Evolutionary conservation across 2,329 filamentous ascomycete genomes (phyloP).

Genomic region (Clarireedia homoeocarpa): DNA sequence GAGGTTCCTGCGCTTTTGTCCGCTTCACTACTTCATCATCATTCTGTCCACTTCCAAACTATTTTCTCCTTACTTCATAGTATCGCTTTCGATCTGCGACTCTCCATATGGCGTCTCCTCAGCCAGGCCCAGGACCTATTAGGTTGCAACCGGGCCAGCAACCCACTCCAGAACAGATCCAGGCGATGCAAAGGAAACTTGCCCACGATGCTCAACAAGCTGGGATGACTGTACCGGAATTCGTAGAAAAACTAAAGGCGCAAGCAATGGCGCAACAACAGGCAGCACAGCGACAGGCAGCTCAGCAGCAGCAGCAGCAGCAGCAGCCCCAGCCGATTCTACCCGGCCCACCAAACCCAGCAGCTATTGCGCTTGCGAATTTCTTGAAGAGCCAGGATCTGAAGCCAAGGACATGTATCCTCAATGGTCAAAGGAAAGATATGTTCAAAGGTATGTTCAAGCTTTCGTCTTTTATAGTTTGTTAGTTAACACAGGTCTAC

Average conservation of each 20-base stretch:
- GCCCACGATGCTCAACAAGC: constrained; percentile 75
- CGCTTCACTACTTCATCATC: not conserved
- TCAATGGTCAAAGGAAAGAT: constrained; percentile 94
- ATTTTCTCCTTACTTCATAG: not conserved
- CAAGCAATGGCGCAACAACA: constrained; percentile 41
- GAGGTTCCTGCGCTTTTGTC: not conserved
- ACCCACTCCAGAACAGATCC: constrained; percentile 78
- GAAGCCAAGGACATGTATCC: constrained; percentile 83
- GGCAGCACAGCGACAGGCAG: constrained; percentile 39
- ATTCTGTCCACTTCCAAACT: not conserved
- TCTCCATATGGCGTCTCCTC: not conserved
- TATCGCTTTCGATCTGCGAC: not conserved
- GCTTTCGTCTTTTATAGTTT: not conserved
- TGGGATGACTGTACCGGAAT: constrained; percentile 79
- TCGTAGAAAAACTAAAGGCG: constrained; percentile 61
- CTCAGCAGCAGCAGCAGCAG: constrained; percentile 33
- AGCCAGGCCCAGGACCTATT: not conserved
- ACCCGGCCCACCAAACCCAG: constrained; percentile 77
- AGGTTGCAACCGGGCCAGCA: constrained; percentile 25
- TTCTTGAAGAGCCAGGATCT: constrained; percentile 79
- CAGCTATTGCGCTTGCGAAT: constrained; percentile 80
- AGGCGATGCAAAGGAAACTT: constrained; percentile 74
- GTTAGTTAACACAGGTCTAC: constrained; percentile 10
- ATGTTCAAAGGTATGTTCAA: constrained; percentile 76
- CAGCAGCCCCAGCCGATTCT: constrained; percentile 59